Conservation (phyloP, 108 stramenopile genomes). For the Pseudonitzschia multiseries region DNA sequence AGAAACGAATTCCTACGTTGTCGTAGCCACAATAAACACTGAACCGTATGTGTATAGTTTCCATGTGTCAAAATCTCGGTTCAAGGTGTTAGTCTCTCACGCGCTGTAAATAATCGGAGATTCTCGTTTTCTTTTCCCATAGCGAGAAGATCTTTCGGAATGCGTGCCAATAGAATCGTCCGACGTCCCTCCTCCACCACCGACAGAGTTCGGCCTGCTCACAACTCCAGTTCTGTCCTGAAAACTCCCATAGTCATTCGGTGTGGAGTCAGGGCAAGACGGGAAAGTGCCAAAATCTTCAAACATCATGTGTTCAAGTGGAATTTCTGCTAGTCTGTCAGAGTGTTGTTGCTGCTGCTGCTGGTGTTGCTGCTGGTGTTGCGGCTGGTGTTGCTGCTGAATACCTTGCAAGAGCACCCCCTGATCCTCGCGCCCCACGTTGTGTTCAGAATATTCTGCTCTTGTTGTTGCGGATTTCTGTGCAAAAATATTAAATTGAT, state of each 20-base stretch:
- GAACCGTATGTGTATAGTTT: too few species aligned
- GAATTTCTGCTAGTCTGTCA: not conserved
- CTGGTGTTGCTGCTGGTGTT: too few species aligned
- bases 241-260: not conserved
- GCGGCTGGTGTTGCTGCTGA: not conserved
- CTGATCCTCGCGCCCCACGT: not conserved
- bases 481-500: conserved; percentile 43
- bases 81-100: too few species aligned
- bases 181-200: not conserved
- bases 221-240: not conserved
- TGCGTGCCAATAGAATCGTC: conserved; percentile 25
- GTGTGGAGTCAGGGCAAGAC: not conserved
- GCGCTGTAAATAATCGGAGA: too few species aligned
- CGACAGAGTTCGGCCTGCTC: conserved; percentile 4
- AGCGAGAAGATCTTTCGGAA: conserved; percentile 10
- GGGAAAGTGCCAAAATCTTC: not conserved
- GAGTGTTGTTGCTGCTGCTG: not conserved
- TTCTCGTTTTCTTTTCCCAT: not conserved
- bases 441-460: not conserved
- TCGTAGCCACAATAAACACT: too few species aligned
- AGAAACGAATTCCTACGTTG: too few species aligned
- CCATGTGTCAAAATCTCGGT: too few species aligned
- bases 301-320: not conserved
- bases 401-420: not conserved
- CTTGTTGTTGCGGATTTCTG: not conserved